These are phyloP conservation scores for Arthrobotrys sinensis DNA, from an alignment of 2,329 filamentous ascomycete species.

Conservation along the genomic window DNA sequence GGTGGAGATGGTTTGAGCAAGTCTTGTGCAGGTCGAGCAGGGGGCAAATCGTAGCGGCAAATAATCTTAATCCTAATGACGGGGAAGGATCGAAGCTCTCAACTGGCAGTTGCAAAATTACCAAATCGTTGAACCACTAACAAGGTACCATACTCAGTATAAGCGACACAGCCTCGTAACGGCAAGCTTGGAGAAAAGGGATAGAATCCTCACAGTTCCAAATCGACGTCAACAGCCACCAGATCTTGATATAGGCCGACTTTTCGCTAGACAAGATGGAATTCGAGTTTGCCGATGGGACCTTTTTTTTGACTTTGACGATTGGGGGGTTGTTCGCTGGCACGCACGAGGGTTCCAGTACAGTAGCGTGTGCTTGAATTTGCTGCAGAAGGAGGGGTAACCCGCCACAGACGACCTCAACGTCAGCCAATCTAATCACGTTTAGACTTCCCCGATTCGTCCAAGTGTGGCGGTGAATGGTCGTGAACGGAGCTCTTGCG, in stretches of 20 bases:
- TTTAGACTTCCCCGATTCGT: conserved; percentile 43
- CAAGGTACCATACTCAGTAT: conserved; percentile 22
- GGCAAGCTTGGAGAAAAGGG: conserved; percentile 26
- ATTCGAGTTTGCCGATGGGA: conserved; percentile 52
- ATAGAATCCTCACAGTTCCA: conserved; percentile 19
- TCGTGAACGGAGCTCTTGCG: conserved; percentile 36
- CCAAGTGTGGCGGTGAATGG: conserved; percentile 15
- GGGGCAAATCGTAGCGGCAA: conserved; percentile 45
- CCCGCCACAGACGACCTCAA: conserved; percentile 50
- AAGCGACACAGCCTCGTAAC: conserved; percentile 28
- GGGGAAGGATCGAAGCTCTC: conserved; percentile 29
- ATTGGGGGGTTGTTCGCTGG: conserved; percentile 50
- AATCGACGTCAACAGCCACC: conserved; percentile 25
- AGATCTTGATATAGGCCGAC: conserved; percentile 29
- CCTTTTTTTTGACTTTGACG: conserved; percentile 41
- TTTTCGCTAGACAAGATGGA: conserved; percentile 35
- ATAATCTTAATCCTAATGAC: conserved; percentile 54
- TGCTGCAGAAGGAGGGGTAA: conserved; percentile 61
- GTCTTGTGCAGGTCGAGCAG: conserved; percentile 49
- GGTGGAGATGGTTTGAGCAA: conserved; percentile 43
- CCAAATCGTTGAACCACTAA: conserved; percentile 31
- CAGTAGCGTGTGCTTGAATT: conserved; percentile 54
- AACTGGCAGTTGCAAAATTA: conserved; percentile 21
- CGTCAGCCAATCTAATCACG: conserved; percentile 42
- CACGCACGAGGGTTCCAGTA: conserved; percentile 36